A percentile compares a stretch with the other conserved stretches of the same genome.
Evolutionary conservation across 2,329 filamentous ascomycete species (phyloP).

Genomic region (Fusarium proliferatum): DNA sequence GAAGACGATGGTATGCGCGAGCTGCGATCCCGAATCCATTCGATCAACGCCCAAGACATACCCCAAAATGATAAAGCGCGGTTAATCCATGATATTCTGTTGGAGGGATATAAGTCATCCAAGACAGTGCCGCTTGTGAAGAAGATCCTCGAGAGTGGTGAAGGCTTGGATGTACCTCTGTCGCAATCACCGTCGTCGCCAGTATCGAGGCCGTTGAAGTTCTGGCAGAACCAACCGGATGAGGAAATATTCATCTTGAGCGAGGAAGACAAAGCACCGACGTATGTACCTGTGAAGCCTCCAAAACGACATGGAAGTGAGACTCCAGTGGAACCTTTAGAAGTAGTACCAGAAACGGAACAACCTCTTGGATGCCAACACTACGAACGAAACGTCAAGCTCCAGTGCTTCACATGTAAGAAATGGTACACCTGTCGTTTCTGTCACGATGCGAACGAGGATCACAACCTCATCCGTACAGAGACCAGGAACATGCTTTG

Average conservation of each 20-base stretch:
- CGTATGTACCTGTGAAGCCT: conserved; percentile 69
- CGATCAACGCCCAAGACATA: conserved; percentile 72
- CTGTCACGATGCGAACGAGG: conserved; percentile 87
- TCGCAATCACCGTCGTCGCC: conserved; percentile 57
- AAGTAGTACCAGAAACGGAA: conserved; percentile 41
- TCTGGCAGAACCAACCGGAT: conserved; percentile 66
- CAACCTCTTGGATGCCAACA: conserved; percentile 82
- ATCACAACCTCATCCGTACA: conserved; percentile 81
- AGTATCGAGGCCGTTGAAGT: conserved; percentile 63
- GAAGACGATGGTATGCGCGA: conserved; percentile 83
- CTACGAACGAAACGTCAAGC: conserved; percentile 94
- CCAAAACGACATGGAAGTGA: conserved; percentile 60
- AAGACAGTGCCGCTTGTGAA: conserved; percentile 33
- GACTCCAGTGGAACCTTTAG: conserved; percentile 34
- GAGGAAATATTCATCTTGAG: conserved; percentile 62
- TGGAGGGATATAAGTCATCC: conserved; percentile 70
- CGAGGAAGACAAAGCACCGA: conserved; percentile 73
- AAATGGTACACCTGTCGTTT: conserved; percentile 96
- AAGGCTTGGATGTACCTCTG: conserved; percentile 43
- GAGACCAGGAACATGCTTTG: conserved; percentile 96
- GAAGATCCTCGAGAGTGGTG: conserved; percentile 26
- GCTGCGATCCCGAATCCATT: conserved; percentile 74
- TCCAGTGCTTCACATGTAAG: conserved; percentile 90
- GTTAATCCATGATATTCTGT: conserved; percentile 76
- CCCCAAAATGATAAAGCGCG: conserved; percentile 73